phyloP scores from a whole-genome alignment of 73 alveolate species.

The Stentor coeruleus region DNA sequence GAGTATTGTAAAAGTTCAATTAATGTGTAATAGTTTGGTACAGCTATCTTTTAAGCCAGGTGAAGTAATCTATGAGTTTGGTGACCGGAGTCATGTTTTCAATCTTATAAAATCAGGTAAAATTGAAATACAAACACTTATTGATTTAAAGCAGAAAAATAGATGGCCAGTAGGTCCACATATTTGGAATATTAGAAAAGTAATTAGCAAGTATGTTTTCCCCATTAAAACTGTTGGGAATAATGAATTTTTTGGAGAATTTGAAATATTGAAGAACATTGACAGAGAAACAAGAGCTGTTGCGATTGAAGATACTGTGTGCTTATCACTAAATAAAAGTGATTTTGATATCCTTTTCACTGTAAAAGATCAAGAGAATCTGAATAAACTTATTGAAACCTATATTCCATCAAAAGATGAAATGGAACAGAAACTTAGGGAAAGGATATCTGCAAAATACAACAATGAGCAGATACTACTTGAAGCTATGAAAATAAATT shows the following conservation, averaged over 20 bases:
- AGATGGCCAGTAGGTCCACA: neutral
- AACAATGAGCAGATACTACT: neutral
- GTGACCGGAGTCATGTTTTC: neutral
- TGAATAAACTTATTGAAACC: neutral
- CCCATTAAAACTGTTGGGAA: neutral
- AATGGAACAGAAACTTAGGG: neutral
- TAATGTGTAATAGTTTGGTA: neutral
- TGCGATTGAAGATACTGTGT: neutral
- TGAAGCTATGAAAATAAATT: neutral
- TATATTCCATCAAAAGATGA: neutral
- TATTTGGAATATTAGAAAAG: neutral
- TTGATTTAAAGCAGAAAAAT: neutral
- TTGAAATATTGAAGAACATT: neutral
- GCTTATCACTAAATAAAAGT: conserved; percentile 5
- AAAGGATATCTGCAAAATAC: neutral
- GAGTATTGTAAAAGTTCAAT: neutral
- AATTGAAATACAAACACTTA: neutral
- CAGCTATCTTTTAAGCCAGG: neutral
- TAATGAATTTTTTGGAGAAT: neutral
- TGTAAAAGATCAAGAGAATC: neutral
- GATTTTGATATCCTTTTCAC: neutral
- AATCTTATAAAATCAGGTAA: conserved; percentile 13
- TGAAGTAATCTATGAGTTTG: neutral
- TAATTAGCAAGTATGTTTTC: neutral
- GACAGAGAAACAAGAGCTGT: conserved; percentile 8